phyloP scores from a whole-genome alignment of 1,284 basidiomycete genomes.

The Cutaneotrichosporon arboriforme region DNA sequence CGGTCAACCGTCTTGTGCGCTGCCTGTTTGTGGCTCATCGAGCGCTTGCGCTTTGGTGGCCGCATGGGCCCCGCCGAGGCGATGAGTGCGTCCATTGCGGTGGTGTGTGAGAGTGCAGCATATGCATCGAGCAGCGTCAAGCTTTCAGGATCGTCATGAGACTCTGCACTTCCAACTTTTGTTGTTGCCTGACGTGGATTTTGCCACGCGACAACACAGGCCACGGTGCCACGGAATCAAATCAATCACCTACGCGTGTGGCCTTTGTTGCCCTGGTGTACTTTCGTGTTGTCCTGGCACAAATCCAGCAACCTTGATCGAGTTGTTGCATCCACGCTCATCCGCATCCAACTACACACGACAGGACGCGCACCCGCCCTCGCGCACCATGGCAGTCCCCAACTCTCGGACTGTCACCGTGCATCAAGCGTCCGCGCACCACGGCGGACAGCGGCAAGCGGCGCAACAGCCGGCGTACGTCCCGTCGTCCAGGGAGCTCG shows the following conservation, averaged over 20 bases:
- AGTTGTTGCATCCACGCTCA: neutral
- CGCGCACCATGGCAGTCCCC: conserved; percentile 14
- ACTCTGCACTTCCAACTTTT: conserved; percentile 15
- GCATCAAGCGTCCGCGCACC: neutral
- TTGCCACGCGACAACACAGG: neutral
- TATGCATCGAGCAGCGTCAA: neutral
- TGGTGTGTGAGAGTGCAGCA: conserved; percentile 9
- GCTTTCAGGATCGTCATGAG: neutral
- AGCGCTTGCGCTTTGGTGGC: conserved; percentile 36
- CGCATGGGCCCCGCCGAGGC: conserved; percentile 62
- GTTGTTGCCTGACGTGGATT: neutral
- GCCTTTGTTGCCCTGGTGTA: too few relatives aligned
- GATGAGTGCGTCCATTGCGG: conserved; percentile 62
- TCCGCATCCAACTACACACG: conserved; percentile 3
- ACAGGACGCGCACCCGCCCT: conserved; percentile 8
- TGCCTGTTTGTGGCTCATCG: conserved; percentile 6
- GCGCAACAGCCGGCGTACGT: conserved; percentile 19
- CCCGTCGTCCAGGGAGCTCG: conserved; percentile 25
- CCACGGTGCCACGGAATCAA: conserved; percentile 16
- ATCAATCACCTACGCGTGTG: conserved; percentile 3
- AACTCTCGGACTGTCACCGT: conserved; percentile 7
- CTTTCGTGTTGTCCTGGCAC: neutral
- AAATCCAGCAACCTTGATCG: neutral
- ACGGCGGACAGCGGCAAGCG: too few relatives aligned
- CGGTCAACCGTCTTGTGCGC: conserved; percentile 41